phyloP scores from a whole-genome alignment of 192 early-diverging fungal species.

The Linnemannia exigua region DNA sequence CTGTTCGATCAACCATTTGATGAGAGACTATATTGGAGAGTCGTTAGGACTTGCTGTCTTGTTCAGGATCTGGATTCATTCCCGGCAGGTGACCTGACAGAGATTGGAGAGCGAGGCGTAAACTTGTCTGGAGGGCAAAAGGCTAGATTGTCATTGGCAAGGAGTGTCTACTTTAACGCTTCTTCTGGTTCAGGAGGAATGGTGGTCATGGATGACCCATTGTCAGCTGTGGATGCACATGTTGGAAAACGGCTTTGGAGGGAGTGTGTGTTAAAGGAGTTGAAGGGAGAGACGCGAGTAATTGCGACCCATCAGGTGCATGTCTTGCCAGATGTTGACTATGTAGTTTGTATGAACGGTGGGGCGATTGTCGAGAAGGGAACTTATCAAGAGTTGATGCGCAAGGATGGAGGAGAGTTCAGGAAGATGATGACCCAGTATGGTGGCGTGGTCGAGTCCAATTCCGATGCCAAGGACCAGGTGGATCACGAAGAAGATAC shows the following conservation, averaged over 20 bases:
- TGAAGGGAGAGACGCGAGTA: constrained; percentile 65
- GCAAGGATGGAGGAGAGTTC: constrained; percentile 63
- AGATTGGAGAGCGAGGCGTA: constrained; percentile 82
- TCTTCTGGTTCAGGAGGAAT: constrained; percentile 33
- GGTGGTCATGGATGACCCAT: constrained; percentile 86
- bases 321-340: constrained; percentile 74
- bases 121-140: constrained; percentile 90
- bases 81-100: constrained; percentile 17
- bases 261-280: constrained; percentile 55
- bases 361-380: constrained; percentile 79
- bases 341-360: constrained; percentile 76
- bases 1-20: constrained; percentile 69
- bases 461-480: not conserved
- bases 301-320: constrained; percentile 86
- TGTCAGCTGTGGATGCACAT: constrained; percentile 88
- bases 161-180: constrained; percentile 82
- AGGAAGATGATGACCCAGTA: constrained; percentile 64
- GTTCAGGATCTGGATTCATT: constrained; percentile 60
- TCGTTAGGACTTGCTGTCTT: constrained; percentile 68
- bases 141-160: constrained; percentile 84
- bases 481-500: not conserved
- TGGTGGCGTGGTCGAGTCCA: constrained; percentile 55
- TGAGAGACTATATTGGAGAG: constrained; percentile 61
- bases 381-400: constrained; percentile 71
- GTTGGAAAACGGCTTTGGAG: constrained; percentile 56